Evolutionary conservation across 805 yeast genomes (phyloP).

Genomic region (Candida rishiriensis): DNA sequence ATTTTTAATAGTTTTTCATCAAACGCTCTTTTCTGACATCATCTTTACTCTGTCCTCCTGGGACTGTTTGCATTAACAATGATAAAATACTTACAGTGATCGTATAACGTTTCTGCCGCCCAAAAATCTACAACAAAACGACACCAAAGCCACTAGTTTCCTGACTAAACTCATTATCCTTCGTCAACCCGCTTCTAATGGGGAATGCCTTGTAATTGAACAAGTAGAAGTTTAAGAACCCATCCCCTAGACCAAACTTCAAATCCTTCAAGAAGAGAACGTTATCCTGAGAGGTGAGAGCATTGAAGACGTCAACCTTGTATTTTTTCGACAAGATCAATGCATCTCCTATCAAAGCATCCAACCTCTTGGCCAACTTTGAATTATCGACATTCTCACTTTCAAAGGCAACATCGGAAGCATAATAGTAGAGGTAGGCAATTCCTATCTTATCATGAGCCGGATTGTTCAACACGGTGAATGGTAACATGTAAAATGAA

Average conservation of each 20-base stretch:
- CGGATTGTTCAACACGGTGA: constrained; percentile 68
- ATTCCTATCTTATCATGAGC: constrained; percentile 67
- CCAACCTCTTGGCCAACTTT: constrained; percentile 54
- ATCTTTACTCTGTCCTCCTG: too few species aligned
- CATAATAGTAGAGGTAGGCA: constrained; percentile 89
- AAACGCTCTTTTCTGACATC: too few species aligned
- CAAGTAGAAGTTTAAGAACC: constrained; percentile 81
- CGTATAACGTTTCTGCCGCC: neutral
- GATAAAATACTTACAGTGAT: too few species aligned
- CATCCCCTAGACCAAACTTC: constrained; percentile 93
- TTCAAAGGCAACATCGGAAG: constrained; percentile 58
- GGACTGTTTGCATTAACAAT: too few species aligned
- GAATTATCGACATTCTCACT: constrained; percentile 35
- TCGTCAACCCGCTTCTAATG: constrained; percentile 73
- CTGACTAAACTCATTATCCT: constrained; percentile 46
- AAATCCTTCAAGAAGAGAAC: constrained; percentile 73
- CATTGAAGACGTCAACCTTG: constrained; percentile 88
- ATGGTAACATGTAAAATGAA: constrained; percentile 86
- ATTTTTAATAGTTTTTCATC: too few species aligned
- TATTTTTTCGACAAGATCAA: constrained; percentile 64
- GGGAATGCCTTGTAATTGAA: constrained; percentile 87
- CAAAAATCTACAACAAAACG: constrained; percentile 59
- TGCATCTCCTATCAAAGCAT: constrained; percentile 63
- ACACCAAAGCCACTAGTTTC: constrained; percentile 83
- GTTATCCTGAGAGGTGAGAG: constrained; percentile 88